Base-by-base conservation (phyloP, 2,329 filamentous ascomycete genomes). In the Aspergillus novoparasiticus region DNA sequence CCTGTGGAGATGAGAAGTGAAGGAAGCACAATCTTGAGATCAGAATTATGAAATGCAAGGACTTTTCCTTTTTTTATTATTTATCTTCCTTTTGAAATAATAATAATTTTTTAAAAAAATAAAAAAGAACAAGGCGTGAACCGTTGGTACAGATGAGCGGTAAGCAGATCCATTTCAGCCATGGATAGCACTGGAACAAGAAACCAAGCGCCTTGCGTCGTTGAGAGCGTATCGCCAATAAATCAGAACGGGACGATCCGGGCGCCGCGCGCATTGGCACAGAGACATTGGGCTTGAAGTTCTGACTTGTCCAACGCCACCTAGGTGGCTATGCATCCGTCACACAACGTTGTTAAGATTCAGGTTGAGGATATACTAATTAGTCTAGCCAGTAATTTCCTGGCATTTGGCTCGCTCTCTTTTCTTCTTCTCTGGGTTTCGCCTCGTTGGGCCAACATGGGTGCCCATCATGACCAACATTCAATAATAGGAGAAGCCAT, bases 241-340 rank as follows among this genome's bases (percentile, higher is more conserved):
- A 36, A n/a, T 23, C 30, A 32, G 10, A 6, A 39, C 21, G 3
- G n/a, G 51, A 28, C 26, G 8, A 36, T 23, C 51, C 51, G 11
- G 12, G 51, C 14, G 8, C n/a, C 11, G 43, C 41, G 8, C 28
- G 32, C 28, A 48, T 58, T 36, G 32, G 41, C 30, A 19, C 41
- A 23, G 6, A 23, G 9, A 19, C 21, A 41, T 61, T 39, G 59
- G 43, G 53, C 28, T 30, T 28, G 48, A 55, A 39, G 41, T 54
- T 65, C 64, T 66, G 67, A 66, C 65, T 66, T 68, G 67, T 68
- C 65, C 50, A 66, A 59, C 64, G 63, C 64, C 65, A 68, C 67
- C 48, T 19, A 59, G 51, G 63, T 61, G 23, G 57, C 53, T 61
- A 57, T 60, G 60, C 50, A 43, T 64, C 58, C 46, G 28, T 51